phyloP scores from a whole-genome alignment of 768 basidiomycete genomes.

The Lyophyllum atratum region DNA sequence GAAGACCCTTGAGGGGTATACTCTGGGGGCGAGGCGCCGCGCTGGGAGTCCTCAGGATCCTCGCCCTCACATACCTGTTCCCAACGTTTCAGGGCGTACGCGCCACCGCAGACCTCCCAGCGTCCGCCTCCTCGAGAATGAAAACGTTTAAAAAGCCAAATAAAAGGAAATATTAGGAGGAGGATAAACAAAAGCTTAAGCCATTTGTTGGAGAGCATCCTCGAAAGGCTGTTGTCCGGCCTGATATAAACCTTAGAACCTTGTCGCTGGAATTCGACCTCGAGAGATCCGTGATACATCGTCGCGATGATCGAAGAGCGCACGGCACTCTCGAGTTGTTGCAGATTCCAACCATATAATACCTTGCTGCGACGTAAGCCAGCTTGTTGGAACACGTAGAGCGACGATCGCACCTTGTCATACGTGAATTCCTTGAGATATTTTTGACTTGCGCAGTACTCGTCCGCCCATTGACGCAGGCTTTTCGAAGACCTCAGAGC shows the following conservation, averaged over 20 bases:
- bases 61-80: conserved; percentile 22
- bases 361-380: conserved; percentile 24
- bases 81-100: conserved; percentile 68
- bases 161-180: conserved; percentile 73
- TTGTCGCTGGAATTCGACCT: conserved; percentile 51
- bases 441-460: conserved; percentile 73
- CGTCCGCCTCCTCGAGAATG: conserved; percentile 65
- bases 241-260: conserved; percentile 61
- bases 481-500: conserved; percentile 57
- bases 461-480: conserved; percentile 79
- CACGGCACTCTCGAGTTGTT: conserved; percentile 38
- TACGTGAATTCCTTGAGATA: conserved; percentile 80
- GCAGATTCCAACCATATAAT: conserved; percentile 50
- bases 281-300: conserved; percentile 45
- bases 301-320: conserved; percentile 44
- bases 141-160: conserved; percentile 80
- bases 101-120: conserved; percentile 78
- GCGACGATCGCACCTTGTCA: conserved; percentile 49
- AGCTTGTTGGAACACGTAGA: neutral
- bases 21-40: conserved; percentile 4
- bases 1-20: conserved; percentile 11
- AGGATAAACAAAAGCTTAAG: conserved; percentile 69
- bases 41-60: neutral
- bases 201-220: conserved; percentile 70
- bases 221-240: conserved; percentile 65